Conservation (phyloP, 2,329 filamentous ascomycete genomes). For the Bipolaris oryzae region DNA sequence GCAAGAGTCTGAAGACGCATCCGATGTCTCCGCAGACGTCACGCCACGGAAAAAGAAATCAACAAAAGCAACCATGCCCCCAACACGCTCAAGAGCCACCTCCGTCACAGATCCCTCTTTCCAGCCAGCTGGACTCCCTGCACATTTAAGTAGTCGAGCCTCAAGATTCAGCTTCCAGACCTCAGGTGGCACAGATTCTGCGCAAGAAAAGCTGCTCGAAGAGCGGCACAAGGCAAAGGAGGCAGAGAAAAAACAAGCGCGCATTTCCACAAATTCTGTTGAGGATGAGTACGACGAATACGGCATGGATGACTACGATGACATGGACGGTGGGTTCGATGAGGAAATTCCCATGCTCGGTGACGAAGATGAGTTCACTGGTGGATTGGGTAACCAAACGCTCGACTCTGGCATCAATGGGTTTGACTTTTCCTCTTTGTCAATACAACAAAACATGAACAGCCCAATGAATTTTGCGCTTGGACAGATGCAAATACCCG, state of each 20-base stretch:
- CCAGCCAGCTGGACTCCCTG: constrained; percentile 47
- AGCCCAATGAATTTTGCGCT: constrained; percentile 29
- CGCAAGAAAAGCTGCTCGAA: constrained; percentile 71
- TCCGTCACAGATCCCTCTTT: constrained; percentile 47
- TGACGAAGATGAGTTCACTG: constrained; percentile 41
- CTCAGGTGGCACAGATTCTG: constrained; percentile 70
- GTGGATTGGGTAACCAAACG: constrained; percentile 31
- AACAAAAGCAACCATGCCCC: constrained; percentile 45
- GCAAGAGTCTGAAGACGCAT: constrained; percentile 39
- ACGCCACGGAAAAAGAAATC: constrained; percentile 43
- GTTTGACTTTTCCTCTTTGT: constrained; percentile 45
- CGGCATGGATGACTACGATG: constrained; percentile 53
- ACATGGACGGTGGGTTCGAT: constrained; percentile 65
- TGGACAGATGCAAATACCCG: constrained; percentile 34
- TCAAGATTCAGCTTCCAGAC: constrained; percentile 85
- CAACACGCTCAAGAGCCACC: constrained; percentile 45
- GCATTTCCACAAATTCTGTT: constrained; percentile 43
- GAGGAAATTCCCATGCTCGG: constrained; percentile 68
- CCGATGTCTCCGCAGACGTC: constrained; percentile 30
- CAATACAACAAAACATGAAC: constrained; percentile 26
- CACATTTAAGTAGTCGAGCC: constrained; percentile 66
- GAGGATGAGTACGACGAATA: constrained; percentile 49
- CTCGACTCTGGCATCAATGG: constrained; percentile 37
- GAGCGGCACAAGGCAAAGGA: constrained; percentile 73
- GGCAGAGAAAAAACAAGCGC: constrained; percentile 59